Conservation (phyloP, 2,329 filamentous ascomycete genomes). For the Hymenoscyphus fructigenus region DNA sequence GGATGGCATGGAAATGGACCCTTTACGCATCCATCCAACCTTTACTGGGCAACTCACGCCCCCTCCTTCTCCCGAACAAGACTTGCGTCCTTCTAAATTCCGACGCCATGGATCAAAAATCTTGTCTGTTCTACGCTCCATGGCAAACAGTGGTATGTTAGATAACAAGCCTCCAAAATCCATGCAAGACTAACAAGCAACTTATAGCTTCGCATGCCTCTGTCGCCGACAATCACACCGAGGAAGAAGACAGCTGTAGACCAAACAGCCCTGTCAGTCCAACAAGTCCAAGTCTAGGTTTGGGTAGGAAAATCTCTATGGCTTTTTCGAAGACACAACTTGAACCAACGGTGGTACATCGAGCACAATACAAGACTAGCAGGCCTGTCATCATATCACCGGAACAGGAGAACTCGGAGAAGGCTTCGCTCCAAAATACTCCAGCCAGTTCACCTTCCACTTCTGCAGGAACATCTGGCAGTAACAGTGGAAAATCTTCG, state of each 20-base stretch:
- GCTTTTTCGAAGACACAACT: constrained; percentile 41
- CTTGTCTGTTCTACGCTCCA: constrained; percentile 43
- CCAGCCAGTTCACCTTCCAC: constrained; percentile 30
- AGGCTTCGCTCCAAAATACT: constrained; percentile 25
- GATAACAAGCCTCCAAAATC: not conserved
- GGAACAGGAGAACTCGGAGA: constrained; percentile 38
- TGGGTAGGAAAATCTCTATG: constrained; percentile 40
- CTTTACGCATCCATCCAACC: constrained; percentile 1
- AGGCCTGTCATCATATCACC: constrained; percentile 40
- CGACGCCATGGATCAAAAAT: constrained; percentile 44
- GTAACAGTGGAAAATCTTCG: constrained; percentile 33
- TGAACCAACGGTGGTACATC: constrained; percentile 46
- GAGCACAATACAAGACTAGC: constrained; percentile 38
- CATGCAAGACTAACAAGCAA: constrained; percentile 5
- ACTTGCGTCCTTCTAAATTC: constrained; percentile 38
- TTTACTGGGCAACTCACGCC: constrained; percentile 29
- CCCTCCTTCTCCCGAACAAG: constrained; percentile 27
- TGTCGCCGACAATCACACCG: constrained; percentile 14
- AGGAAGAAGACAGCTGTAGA: constrained; percentile 5
- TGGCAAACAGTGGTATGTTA: constrained; percentile 41
- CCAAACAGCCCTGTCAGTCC: constrained; percentile 7
- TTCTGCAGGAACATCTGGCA: constrained; percentile 30
- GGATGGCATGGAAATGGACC: not conserved
- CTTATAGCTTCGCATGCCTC: constrained; percentile 23
- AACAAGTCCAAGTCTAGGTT: constrained; percentile 23